These are phyloP conservation scores for Lomentospora prolificans DNA, from an alignment of 2,329 filamentous ascomycete genomes.

Conservation along the genomic window DNA sequence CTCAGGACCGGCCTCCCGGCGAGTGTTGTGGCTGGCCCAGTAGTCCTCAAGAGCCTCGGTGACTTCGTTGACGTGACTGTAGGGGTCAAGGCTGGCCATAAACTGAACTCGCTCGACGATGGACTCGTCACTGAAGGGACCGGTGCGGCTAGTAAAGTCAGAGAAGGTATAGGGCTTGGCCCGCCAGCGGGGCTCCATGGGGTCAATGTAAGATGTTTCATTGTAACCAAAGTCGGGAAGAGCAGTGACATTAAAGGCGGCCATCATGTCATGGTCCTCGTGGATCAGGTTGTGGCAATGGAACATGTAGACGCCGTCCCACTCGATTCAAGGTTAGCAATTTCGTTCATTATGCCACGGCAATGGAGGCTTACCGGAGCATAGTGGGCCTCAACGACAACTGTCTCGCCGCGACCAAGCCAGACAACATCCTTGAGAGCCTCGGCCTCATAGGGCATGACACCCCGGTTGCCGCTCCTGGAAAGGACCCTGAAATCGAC, in stretches of 20 bases:
- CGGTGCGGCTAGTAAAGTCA: not conserved
- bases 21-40: not conserved
- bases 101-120: not conserved
- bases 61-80: not conserved
- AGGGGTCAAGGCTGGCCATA: not conserved
- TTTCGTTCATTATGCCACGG: not conserved
- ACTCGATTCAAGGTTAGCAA: constrained; percentile 14
- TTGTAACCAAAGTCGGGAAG: constrained; percentile 28
- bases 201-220: constrained; percentile 25
- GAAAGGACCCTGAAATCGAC: constrained; percentile 46
- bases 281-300: constrained; percentile 37
- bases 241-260: constrained; percentile 31
- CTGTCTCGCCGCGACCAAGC: constrained; percentile 39
- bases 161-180: not conserved
- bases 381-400: constrained; percentile 39
- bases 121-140: not conserved
- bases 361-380: constrained; percentile 24
- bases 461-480: constrained; percentile 30
- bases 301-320: constrained; percentile 42
- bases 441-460: constrained; percentile 41
- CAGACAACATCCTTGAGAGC: constrained; percentile 50
- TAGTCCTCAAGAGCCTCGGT: not conserved
- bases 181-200: constrained; percentile 26
- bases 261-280: constrained; percentile 37
- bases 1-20: not conserved